Base-by-base conservation (phyloP, 2,329 filamentous ascomycete species). In the Tolypocladium ovalisporum region DNA sequence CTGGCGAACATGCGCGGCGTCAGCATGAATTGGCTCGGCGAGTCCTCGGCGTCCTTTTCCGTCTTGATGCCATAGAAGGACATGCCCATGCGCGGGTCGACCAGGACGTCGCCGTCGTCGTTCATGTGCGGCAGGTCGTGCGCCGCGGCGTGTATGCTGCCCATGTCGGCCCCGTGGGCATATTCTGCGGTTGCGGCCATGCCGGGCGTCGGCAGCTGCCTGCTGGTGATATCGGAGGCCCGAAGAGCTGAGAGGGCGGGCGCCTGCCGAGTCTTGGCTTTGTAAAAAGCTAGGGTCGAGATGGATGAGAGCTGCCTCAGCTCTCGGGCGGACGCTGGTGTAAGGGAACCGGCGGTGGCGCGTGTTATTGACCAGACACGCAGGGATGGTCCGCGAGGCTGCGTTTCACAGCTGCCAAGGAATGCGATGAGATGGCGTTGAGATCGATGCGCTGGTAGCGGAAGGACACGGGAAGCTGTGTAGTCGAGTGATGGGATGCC, bases 1-100 rank as follows among this genome's bases (percentile, higher is more conserved):
- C 32, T 35, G 42, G 47, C 55, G 34, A 59, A 59, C 57, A 59
- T 56, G 27, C 44, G 52, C 32, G 57, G 57, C 40, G 57, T 59
- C 54, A 59, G 52, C 35, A 49, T 47, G 40, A 56, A 49, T 17
- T 40, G 39, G 34, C 39, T 39, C 8, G 54, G 42, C 42, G 55
- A 52, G 22, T 51, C 54, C 22, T 36, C 39, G 4, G 35, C 22
- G 22, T 59, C 52, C 54, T 52, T 59, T 17, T 56, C 57, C 12
- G 27, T 19, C 54, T 56, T 59, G 57, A 59, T 52, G 52, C 54
- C 54, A 32, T 51, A 59, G 6, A 56, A n/a, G 34, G 57, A 37
- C 42, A 59, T 29, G 42, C 22, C 57, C 42, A 59, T 54, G 10
- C 57, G 27, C 15, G 57, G 57, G 40, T 59, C 57, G 15, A 59